Base-by-base conservation (phyloP, 352 stramenopile genomes). In the Globisporangium paddicum region DNA sequence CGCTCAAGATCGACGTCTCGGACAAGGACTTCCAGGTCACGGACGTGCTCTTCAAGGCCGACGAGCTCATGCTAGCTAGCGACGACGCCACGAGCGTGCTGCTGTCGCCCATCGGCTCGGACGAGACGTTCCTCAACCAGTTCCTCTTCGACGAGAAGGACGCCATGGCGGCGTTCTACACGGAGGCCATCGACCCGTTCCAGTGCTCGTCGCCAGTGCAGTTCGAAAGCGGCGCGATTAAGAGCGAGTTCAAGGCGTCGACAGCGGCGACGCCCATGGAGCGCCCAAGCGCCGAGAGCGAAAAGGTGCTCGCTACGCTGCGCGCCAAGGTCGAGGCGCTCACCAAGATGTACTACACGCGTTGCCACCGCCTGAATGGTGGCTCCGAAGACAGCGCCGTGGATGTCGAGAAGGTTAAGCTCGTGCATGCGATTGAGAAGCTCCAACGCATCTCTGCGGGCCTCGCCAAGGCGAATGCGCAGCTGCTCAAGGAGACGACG, bases 261-360 rank as follows among this genome's bases (percentile, higher is more conserved):
- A 14, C 30, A 13, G 14, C 3, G 3, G 42, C 18, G 49, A 55
- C 32, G 1, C 63, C 19, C 41, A 42, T 37, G 41, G 61, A 26
- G 56, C 58, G 32, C 54, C 55, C 52, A 25, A 50, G 19, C 46
- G 25, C 16, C 30, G 62, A 59, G n/a, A 64, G 58, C 18, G 70
- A 86, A 38, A 55, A 76, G 54, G 65, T 68, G 47, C 63, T 88
- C n/a, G 66, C 58, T 38, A 80, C 73, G 57, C 65, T 88, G 44
- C 75, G 75, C 18, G 49, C 61, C 46, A 82, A 81, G 30, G 73
- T 88, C 37, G 64, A 73, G n/a, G 63, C 65, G 37, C 66, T 88
- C 19, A 76, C 71, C 28, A 76, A 71, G 49, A 77, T 86, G 58
- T 88, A 88, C 72, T 88, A 83, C 67, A 72, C 75, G 34, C 77